These are phyloP conservation scores for Ceratocystis lukuohia DNA, from an alignment of 2,329 filamentous ascomycete genomes.

Conservation along the genomic window DNA sequence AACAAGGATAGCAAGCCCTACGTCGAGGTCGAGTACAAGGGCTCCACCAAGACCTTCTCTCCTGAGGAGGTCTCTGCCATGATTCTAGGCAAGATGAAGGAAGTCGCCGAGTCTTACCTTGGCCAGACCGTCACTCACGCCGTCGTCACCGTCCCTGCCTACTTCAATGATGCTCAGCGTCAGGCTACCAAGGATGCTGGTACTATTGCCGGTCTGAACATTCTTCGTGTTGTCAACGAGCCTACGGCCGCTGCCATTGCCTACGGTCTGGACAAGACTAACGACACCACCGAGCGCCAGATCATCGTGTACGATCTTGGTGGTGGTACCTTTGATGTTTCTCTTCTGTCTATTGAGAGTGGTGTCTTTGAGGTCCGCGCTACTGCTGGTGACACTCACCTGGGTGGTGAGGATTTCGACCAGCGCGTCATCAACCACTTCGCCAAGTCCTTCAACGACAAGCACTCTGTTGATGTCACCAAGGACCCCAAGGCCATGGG, in stretches of 20 bases:
- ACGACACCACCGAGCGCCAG: slow-evolving; percentile 58
- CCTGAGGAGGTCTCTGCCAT: slow-evolving; percentile 72
- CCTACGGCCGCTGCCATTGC: slow-evolving; percentile 90
- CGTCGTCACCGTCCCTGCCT: slow-evolving; percentile 88
- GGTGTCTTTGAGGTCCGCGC: slow-evolving; percentile 91
- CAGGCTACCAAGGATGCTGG: slow-evolving; percentile 95
- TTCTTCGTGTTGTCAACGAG: slow-evolving; percentile 93
- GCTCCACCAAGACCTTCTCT: slow-evolving; percentile 57
- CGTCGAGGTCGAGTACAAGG: slow-evolving; percentile 59
- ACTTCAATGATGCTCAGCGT: slow-evolving; percentile 97
- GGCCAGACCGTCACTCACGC: slow-evolving; percentile 75
- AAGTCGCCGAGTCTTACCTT: slow-evolving; percentile 64
- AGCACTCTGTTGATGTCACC: slow-evolving; percentile 80
- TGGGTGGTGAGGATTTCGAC: slow-evolving; percentile 98
- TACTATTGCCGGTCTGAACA: slow-evolving; percentile 80
- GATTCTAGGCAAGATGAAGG: slow-evolving; percentile 76
- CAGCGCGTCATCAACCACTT: slow-evolving; percentile 95
- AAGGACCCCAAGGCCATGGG: slow-evolving; percentile 97
- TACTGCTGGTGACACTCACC: slow-evolving; percentile 91
- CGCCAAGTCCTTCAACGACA: slow-evolving; percentile 95
- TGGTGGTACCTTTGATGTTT: slow-evolving; percentile 91
- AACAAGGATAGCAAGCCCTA: slow-evolving; percentile 82
- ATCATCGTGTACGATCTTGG: slow-evolving; percentile 89
- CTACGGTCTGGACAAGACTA: slow-evolving; percentile 81
- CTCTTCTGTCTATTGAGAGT: slow-evolving; percentile 78